phyloP scores from a whole-genome alignment of 805 yeast species.

The Candida coquimbonensis region DNA sequence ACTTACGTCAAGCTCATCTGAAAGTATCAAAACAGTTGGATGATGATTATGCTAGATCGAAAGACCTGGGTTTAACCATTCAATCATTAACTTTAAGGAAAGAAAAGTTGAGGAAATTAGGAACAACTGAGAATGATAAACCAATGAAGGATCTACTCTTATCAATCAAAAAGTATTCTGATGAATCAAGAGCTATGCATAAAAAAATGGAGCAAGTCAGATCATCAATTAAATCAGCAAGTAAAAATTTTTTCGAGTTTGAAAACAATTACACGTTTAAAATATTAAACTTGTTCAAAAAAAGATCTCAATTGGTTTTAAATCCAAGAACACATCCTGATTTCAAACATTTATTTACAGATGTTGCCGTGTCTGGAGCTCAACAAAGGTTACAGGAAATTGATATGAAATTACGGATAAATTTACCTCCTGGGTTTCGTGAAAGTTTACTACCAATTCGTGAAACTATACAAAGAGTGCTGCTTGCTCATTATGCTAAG shows the following conservation, averaged over 20 bases:
- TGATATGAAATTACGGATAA: neutral
- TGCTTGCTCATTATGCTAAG: no score
- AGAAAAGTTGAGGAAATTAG: conserved; percentile 4
- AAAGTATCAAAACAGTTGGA: neutral
- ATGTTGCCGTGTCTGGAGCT: neutral
- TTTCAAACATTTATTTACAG: neutral
- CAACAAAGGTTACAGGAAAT: neutral
- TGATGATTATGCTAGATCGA: neutral
- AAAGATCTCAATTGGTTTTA: neutral
- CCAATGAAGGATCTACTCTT: neutral
- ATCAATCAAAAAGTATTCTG: conserved; percentile 2
- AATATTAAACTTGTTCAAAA: neutral
- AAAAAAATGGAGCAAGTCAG: neutral
- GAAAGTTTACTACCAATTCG: no score
- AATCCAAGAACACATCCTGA: neutral
- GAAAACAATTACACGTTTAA: neutral
- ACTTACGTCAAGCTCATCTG: neutral
- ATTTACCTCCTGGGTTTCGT: neutral
- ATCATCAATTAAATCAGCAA: neutral
- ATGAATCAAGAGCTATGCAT: conserved; percentile 2
- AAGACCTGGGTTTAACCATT: neutral
- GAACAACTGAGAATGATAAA: neutral
- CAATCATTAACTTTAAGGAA: neutral
- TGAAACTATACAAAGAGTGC: no score
- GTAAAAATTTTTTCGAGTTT: neutral